Conservation (phyloP, 805 yeast species). For the Saccharomycopsis sp. region DNA sequence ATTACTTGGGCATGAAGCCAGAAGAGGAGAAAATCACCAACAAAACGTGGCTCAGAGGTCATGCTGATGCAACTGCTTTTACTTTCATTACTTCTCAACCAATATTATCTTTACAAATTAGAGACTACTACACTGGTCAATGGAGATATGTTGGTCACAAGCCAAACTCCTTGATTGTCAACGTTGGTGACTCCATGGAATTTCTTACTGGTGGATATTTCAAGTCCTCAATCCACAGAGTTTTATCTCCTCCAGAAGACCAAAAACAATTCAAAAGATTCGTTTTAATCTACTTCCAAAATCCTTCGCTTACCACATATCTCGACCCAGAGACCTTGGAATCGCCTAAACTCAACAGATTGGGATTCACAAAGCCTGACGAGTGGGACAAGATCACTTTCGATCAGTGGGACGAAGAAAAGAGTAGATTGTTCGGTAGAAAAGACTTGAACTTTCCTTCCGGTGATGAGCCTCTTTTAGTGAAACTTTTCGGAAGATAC, state of each 20-base stretch:
- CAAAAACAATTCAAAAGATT: conserved; percentile 28
- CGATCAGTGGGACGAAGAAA: conserved; percentile 30
- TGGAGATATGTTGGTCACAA: conserved; percentile 38
- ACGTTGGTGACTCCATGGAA: conserved; percentile 37
- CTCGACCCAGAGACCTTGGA: conserved; percentile 30
- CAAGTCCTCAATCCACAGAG: conserved; percentile 32
- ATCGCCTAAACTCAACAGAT: conserved; percentile 26
- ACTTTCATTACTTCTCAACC: conserved; percentile 38
- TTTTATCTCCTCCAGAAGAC: conserved; percentile 31
- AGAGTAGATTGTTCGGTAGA: conserved; percentile 25
- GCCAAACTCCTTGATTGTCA: conserved; percentile 35
- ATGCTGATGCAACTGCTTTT: conserved; percentile 33
- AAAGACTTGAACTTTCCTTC: conserved; percentile 11
- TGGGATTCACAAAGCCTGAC: conserved; percentile 28
- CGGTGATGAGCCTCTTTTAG: conserved; percentile 15
- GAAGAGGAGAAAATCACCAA: conserved; percentile 31
- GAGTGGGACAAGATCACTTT: conserved; percentile 31
- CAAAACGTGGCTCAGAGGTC: conserved; percentile 40
- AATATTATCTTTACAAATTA: conserved; percentile 35
- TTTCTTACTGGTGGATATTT: conserved; percentile 34
- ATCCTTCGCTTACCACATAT: conserved; percentile 26
- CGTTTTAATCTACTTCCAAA: conserved; percentile 30
- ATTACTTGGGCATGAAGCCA: conserved; percentile 31
- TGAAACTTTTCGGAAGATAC: conserved; percentile 15
- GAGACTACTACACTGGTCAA: conserved; percentile 32